These are phyloP conservation scores for Oryza meridionalis DNA, from an alignment of 176 grass and related monocot species.

Conservation along the genomic window DNA sequence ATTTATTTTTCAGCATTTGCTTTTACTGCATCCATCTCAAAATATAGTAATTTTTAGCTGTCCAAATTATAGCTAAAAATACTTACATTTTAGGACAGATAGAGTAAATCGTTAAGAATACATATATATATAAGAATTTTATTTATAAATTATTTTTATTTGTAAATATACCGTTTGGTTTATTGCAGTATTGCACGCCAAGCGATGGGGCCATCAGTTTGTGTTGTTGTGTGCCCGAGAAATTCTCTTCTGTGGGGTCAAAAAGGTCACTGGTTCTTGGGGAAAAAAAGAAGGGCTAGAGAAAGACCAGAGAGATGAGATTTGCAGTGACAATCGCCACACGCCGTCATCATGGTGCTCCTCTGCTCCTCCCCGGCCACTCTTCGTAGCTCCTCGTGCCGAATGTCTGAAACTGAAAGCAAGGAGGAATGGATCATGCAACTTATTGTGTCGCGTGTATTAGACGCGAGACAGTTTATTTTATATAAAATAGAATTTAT, in stretches of 20 bases:
- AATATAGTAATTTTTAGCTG: no score
- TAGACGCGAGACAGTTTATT: no score
- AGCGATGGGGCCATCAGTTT: neutral
- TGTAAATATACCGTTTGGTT: no score
- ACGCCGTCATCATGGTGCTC: neutral
- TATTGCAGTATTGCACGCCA: no score
- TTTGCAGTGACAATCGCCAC: neutral
- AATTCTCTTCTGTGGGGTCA: slow-evolving; percentile 21
- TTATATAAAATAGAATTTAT: no score
- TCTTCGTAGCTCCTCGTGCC: neutral
- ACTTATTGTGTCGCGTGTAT: neutral
- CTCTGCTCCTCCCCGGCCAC: neutral
- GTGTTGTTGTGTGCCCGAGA: slow-evolving; percentile 28
- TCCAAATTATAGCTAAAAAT: no score
- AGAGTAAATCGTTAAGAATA: no score
- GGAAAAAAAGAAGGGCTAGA: neutral
- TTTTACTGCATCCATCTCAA: no score
- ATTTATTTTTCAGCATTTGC: no score
- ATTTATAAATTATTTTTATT: no score
- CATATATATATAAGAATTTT: no score
- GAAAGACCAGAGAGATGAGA: neutral
- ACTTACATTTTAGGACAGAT: no score
- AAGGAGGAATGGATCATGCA: neutral
- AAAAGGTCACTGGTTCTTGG: neutral
- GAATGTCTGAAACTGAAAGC: neutral